These are phyloP conservation scores for Zygotorulaspora chibaensis DNA, from an alignment of 805 yeast genomes.

Conservation along the genomic window DNA sequence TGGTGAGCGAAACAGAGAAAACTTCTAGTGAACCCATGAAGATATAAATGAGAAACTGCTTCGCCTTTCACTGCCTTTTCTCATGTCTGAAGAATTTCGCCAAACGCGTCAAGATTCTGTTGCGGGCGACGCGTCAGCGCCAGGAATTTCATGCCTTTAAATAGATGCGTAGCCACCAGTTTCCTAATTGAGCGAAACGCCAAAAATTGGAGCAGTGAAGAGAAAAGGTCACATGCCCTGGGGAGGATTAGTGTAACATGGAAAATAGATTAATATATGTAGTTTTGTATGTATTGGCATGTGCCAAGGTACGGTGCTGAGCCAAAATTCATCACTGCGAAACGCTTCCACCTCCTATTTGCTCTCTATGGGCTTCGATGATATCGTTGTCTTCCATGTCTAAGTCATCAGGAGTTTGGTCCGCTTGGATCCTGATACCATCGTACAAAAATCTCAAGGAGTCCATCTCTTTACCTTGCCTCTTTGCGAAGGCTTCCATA, in stretches of 20 bases:
- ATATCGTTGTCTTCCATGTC: constrained; percentile 95
- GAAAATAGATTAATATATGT: not conserved
- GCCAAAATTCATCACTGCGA: not conserved
- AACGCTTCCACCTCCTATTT: constrained; percentile 52
- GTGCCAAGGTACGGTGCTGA: not conserved
- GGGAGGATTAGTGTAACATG: not conserved
- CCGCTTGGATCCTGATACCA: constrained; percentile 84
- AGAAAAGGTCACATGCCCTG: not conserved
- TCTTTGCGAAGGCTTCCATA: constrained; percentile 96
- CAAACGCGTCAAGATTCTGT: not conserved
- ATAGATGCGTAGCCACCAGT: not conserved
- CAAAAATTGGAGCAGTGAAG: not conserved
- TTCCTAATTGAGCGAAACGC: not conserved
- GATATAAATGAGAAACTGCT: not conserved
- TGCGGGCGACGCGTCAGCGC: not conserved
- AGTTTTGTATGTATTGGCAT: not conserved
- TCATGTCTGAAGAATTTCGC: not conserved
- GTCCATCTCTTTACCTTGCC: constrained; percentile 86
- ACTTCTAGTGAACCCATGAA: not conserved
- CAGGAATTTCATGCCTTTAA: not conserved
- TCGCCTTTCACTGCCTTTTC: not conserved
- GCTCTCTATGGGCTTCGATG: constrained; percentile 96
- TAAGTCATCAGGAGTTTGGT: constrained; percentile 86
- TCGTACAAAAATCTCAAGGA: constrained; percentile 87
- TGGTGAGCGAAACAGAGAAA: not conserved